phyloP scores from a whole-genome alignment of 1,139 yeast genomes.

The Saccharomycopsis crataegensis region DNA sequence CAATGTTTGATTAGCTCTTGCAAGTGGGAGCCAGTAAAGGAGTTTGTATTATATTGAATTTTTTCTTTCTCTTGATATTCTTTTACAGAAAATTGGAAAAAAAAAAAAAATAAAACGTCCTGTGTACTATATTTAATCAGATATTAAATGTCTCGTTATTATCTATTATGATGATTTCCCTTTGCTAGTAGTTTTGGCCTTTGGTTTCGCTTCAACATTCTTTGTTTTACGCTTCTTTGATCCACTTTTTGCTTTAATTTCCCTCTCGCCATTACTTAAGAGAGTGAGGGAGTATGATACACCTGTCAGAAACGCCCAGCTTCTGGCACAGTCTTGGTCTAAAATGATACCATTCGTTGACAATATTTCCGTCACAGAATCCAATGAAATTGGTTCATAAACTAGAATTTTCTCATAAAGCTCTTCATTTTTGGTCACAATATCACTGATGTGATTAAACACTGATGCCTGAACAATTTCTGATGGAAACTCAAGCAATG shows the following conservation, averaged over 20 bases:
- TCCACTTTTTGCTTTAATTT: neutral
- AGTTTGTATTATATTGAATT: neutral
- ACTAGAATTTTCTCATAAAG: constrained; percentile 11
- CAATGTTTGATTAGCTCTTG: constrained; percentile 55
- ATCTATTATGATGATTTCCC: no score
- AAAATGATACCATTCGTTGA: neutral
- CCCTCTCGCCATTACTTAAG: neutral
- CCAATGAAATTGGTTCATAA: constrained; percentile 12
- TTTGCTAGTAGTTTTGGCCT: no score
- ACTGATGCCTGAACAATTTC: constrained; percentile 4
- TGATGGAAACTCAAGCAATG: neutral
- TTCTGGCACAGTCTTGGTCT: constrained; percentile 7
- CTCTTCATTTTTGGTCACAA: constrained; percentile 1
- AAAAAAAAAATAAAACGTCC: no score
- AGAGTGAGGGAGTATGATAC: constrained; percentile 7
- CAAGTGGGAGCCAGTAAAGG: constrained; percentile 12
- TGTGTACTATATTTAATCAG: no score
- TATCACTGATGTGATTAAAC: constrained; percentile 2
- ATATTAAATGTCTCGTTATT: no score
- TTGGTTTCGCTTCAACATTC: no score
- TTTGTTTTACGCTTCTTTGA: neutral
- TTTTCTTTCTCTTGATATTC: no score
- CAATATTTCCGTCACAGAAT: constrained; percentile 1
- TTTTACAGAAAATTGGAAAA: no score
- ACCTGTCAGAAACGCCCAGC: constrained; percentile 14